phyloP scores from a whole-genome alignment of 805 yeast genomes.

The Hanseniaspora pseudoguilliermondii region DNA sequence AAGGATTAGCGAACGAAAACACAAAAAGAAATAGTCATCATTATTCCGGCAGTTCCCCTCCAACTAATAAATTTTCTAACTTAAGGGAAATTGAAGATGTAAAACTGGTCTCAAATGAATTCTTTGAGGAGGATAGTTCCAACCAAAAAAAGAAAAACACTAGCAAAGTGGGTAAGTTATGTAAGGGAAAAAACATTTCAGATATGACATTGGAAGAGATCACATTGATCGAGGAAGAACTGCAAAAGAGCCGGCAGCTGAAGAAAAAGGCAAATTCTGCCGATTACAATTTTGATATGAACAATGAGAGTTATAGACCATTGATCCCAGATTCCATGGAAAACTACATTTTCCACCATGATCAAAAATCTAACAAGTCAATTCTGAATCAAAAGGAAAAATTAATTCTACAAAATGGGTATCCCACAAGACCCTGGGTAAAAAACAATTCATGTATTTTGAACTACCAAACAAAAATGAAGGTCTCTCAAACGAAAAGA shows the following conservation, averaged over 20 bases:
- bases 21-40: not conserved
- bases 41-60: not conserved
- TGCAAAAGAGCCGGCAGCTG: slow-evolving; percentile 21
- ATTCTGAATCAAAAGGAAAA: slow-evolving; percentile 14
- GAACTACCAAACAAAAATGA: not conserved
- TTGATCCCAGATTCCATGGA: not conserved
- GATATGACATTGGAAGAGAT: slow-evolving; percentile 26
- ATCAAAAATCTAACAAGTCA: not conserved
- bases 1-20: not conserved
- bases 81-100: slow-evolving; percentile 27
- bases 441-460: slow-evolving; percentile 8
- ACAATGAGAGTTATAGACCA: slow-evolving; percentile 15
- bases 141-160: slow-evolving; percentile 10
- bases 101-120: not conserved
- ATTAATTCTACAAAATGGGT: slow-evolving; percentile 20
- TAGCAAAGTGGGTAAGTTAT: not conserved
- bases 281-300: slow-evolving; percentile 25
- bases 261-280: slow-evolving; percentile 18
- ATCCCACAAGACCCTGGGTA: slow-evolving; percentile 26
- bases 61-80: slow-evolving; percentile 20
- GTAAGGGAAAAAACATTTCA: slow-evolving; percentile 23
- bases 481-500: slow-evolving; percentile 21
- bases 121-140: not conserved
- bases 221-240: slow-evolving; percentile 22
- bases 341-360: not conserved